These are phyloP conservation scores for Nepenthes mirabilis DNA, from an alignment of 148 eudicot species.

Conservation along the genomic window DNA sequence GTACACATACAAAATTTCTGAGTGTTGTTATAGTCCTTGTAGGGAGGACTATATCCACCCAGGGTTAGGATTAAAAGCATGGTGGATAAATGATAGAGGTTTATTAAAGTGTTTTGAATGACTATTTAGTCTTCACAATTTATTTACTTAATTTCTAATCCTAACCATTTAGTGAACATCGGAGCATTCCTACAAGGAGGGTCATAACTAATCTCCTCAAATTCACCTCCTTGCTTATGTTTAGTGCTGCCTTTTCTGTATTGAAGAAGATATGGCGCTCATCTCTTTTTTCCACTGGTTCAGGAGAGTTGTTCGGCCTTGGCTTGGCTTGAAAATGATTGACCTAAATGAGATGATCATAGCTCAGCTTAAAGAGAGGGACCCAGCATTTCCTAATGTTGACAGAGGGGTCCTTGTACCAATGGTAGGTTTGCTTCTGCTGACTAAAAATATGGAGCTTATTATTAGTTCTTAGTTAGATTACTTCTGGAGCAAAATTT, in stretches of 20 bases:
- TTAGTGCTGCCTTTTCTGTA: background rate
- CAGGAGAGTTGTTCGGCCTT: conserved; percentile 72
- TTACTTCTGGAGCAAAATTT: background rate
- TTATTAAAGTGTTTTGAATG: too few relatives aligned
- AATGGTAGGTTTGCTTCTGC: conserved; percentile 40
- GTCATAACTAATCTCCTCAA: too few relatives aligned
- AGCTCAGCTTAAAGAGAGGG: conserved; percentile 50
- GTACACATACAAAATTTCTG: background rate
- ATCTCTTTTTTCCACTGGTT: background rate
- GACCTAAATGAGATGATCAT: conserved; percentile 58
- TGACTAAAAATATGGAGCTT: background rate
- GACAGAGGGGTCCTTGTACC: conserved; percentile 49
- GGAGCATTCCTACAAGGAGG: too few relatives aligned
- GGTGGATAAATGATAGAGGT: too few relatives aligned
- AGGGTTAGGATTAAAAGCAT: too few relatives aligned
- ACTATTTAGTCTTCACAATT: too few relatives aligned
- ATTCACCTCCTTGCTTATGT: background rate
- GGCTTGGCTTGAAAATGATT: conserved; percentile 66
- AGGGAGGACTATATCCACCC: too few relatives aligned
- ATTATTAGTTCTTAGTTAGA: background rate
- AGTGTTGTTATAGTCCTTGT: too few relatives aligned
- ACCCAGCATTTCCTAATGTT: conserved; percentile 39
- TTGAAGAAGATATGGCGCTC: background rate
- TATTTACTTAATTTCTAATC: too few relatives aligned
- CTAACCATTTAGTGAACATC: too few relatives aligned